Conservation (phyloP, 208 protist species). For the Herpetomonas muscarum region DNA sequence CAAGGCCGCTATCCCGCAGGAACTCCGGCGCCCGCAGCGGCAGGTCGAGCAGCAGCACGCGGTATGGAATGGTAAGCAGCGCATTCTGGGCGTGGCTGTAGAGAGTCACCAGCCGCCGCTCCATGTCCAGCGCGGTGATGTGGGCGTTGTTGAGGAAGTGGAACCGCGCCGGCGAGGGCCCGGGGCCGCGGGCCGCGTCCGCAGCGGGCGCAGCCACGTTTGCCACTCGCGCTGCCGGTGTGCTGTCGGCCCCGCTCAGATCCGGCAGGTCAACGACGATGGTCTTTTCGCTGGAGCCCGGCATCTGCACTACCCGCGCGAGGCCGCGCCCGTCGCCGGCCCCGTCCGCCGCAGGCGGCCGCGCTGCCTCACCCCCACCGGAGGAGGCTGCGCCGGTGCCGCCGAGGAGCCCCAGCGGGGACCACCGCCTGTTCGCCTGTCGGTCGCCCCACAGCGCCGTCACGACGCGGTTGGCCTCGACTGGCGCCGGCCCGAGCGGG, state of each 20-base stretch:
- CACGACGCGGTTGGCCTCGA: conserved; percentile 41
- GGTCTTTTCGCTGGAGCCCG: not conserved
- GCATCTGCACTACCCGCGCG: not conserved
- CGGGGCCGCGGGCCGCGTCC: not conserved
- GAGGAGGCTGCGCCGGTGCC: not conserved
- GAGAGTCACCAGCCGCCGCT: conserved; percentile 38
- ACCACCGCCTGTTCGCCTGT: conserved; percentile 14
- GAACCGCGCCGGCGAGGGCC: conserved; percentile 10
- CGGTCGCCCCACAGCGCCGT: conserved; percentile 43
- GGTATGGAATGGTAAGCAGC: conserved; percentile 46
- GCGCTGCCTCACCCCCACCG: not conserved
- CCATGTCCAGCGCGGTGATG: conserved; percentile 40
- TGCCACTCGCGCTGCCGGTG: not conserved
- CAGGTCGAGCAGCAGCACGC: conserved; percentile 70
- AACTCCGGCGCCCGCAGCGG: conserved; percentile 67
- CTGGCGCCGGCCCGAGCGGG: conserved; percentile 58
- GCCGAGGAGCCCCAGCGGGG: not conserved
- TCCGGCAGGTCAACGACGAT: not conserved
- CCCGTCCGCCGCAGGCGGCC: not conserved
- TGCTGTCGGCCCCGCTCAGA: not conserved
- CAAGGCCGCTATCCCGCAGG: conserved; percentile 59
- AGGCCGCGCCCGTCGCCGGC: not conserved
- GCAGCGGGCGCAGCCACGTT: not conserved
- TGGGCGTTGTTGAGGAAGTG: conserved; percentile 44
- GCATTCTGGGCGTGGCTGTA: conserved; percentile 65